Base-by-base conservation (phyloP, 1,284 basidiomycete species). In the Lignosus rhinocerotis region DNA sequence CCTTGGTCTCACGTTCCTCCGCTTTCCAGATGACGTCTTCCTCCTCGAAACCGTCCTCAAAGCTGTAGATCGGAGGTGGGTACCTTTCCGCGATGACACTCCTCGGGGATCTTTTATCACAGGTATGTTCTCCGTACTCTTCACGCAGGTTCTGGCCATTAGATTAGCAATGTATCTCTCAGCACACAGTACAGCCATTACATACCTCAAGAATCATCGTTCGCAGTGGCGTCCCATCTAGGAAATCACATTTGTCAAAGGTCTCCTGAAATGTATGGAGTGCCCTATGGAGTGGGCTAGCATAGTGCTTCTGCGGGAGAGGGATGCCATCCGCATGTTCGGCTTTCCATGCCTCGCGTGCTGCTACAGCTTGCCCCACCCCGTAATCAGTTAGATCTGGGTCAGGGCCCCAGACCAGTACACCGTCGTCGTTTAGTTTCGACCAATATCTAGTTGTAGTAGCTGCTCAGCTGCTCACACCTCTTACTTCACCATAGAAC, bases 391-490 rank as follows among this genome's bases (percentile, higher is more conserved):
- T 94, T 30, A 95, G 81, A 32, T 81, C 77, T 0, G 93, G 84
- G 70, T 95, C 93, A 14, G 93, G 92, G 34, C 92, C 92, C 92
- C 93, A 94, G 1, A 76, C 78, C 10, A 93, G 75, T 54, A 88
- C 81, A 11, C 78, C 88, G 65, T 96, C 90, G 0, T 85, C 85
- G 47, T 88, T 76, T 19, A 88, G 69, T 66, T 82, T 85, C 0
- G 90, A 82, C 86, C 87, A 94, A 59, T 25, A 53, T 19, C 63
- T 62, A 42, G 25, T 25, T 25, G 25, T 25, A 2, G 25, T 25
- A 25, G 25, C 25, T 25, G 25, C 25, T 25, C 25, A 25, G 25
- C 4, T 25, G 25, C 25, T 25, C 25, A 25, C 25, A 2, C 25
- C 25, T 25, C 25, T 25, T 2, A 25, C 25, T 25, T 25, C 25